Conservation (phyloP, 208 protist genomes). For the Entamoeba dispar region DNA sequence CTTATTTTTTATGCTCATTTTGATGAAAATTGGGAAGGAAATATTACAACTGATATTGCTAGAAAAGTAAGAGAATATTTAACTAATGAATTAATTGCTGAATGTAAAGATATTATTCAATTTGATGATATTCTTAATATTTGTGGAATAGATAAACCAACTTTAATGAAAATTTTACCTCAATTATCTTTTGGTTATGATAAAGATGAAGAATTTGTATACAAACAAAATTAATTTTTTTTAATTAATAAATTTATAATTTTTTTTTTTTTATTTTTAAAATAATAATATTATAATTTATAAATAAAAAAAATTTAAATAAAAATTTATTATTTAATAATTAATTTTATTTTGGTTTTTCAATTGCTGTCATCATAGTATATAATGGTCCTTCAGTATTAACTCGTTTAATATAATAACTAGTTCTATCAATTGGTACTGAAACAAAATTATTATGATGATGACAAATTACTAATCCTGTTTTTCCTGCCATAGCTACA, state of each 20-base stretch:
- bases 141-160: neutral
- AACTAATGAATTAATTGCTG: neutral
- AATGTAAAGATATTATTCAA: neutral
- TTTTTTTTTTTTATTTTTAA: no score
- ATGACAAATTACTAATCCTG: neutral
- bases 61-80: neutral
- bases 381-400: neutral
- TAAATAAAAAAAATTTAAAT: no score
- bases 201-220: neutral
- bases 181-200: neutral
- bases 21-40: neutral
- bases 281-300: no score
- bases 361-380: neutral
- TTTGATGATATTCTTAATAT: neutral
- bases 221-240: neutral
- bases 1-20: neutral
- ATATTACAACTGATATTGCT: neutral
- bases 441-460: neutral
- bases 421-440: neutral
- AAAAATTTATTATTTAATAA: no score
- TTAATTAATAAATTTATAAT: no score
- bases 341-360: neutral
- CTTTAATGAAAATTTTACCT: neutral
- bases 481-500: neutral
- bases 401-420: neutral